A percentile compares a stretch with the other conserved stretches of the same genome.
phyloP scores from a whole-genome alignment of 768 basidiomycete genomes.

The Vararia minispora region DNA sequence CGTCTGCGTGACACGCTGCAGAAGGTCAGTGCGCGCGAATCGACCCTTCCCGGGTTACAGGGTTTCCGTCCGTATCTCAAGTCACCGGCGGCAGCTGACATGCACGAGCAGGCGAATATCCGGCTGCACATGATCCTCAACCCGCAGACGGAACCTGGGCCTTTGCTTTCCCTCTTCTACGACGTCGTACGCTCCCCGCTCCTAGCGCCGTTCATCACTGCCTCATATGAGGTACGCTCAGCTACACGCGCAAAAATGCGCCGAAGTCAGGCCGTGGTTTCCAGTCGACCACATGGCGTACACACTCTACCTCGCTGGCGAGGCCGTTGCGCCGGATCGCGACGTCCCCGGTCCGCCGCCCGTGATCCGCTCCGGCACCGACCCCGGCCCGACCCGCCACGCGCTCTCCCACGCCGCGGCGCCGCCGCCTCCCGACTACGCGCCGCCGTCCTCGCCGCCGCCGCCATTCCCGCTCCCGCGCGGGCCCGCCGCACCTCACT shows the following conservation, averaged over 20 bases:
- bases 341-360: slow-evolving; percentile 1
- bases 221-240: neutral
- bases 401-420: slow-evolving; percentile 3
- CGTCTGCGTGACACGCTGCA: no score
- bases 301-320: slow-evolving; percentile 7
- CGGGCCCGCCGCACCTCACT: neutral
- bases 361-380: neutral
- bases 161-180: slow-evolving; percentile 9
- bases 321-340: no score
- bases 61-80: no score
- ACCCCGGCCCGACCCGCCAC: slow-evolving; percentile 7
- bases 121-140: slow-evolving; percentile 15
- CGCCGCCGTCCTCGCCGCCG: slow-evolving; percentile 10
- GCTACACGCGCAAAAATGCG: slow-evolving; percentile 8
- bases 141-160: slow-evolving; percentile 3
- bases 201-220: neutral
- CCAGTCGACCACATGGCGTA: slow-evolving; percentile 6
- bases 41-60: no score
- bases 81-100: no score
- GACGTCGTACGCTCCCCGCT: slow-evolving; percentile 8
- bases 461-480: slow-evolving; percentile 10
- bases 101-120: slow-evolving; percentile 8
- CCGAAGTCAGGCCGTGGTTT: slow-evolving; percentile 9
- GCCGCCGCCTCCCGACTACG: no score
- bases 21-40: no score